A percentile compares a stretch with the other conserved stretches of the same genome.
Evolutionary conservation across 1,284 basidiomycete species (phyloP).

Genomic region (Moesziomyces sp.): DNA sequence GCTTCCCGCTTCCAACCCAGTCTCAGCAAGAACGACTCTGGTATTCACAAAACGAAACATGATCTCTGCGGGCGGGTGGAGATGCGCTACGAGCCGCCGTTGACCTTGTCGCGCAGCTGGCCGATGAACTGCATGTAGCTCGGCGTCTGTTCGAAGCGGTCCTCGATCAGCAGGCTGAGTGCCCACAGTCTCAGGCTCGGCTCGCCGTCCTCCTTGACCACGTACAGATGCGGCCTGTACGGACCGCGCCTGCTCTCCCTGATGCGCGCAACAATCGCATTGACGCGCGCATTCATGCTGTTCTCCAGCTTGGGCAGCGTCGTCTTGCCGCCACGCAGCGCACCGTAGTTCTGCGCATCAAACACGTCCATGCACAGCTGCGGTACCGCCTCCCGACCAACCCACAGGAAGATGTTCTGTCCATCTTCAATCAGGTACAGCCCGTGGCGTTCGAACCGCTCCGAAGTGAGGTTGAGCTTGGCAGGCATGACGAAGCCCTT

Average conservation of each 20-base stretch:
- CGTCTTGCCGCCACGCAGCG: slow-evolving; percentile 90
- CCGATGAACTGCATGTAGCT: slow-evolving; percentile 92
- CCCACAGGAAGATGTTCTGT: slow-evolving; percentile 97
- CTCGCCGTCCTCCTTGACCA: slow-evolving; percentile 98
- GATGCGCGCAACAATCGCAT: slow-evolving; percentile 90
- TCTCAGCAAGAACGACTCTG: not conserved
- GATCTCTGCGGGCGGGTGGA: not conserved
- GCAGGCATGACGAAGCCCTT: slow-evolving; percentile 78
- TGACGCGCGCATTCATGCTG: slow-evolving; percentile 89
- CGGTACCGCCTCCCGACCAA: slow-evolving; percentile 95
- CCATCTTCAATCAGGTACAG: slow-evolving; percentile 97
- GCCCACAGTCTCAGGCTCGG: slow-evolving; percentile 89
- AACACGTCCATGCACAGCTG: slow-evolving; percentile 95
- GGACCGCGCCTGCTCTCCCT: slow-evolving; percentile 85
- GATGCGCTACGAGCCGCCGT: slow-evolving; percentile 49
- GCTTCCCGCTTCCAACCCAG: too few relatives aligned
- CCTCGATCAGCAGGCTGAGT: slow-evolving; percentile 91
- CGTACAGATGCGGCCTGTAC: slow-evolving; percentile 93
- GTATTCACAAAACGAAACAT: not conserved
- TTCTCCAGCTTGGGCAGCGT: slow-evolving; percentile 91
- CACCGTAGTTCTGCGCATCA: slow-evolving; percentile 85
- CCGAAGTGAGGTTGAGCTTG: slow-evolving; percentile 89
- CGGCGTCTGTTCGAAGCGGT: slow-evolving; percentile 90
- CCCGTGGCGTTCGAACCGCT: slow-evolving; percentile 92
- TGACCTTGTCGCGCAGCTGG: slow-evolving; percentile 62